Base-by-base conservation (phyloP, 345 rosid species). In the Gossypium ekmanianum region DNA sequence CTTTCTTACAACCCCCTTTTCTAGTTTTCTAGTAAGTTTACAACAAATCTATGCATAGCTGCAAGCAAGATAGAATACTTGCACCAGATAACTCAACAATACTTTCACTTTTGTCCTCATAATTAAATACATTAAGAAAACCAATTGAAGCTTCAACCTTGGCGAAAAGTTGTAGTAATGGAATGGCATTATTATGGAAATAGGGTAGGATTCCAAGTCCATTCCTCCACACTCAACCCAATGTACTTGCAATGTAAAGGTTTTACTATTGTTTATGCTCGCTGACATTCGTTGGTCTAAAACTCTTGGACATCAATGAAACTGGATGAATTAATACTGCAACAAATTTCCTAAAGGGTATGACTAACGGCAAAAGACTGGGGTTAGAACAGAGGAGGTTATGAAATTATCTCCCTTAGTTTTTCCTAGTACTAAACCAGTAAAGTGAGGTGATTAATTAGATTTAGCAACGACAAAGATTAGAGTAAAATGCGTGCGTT, bases 401-500 rank as follows among this genome's bases (percentile, higher is more conserved):
- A 34, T 34, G 41, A 34, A 61, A 61, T 27, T 13, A 61, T 13
- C n/a, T 8, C 41, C 41, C 41, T 34, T 4, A 34, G 4, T n/a
- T 2, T n/a, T 16, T n/a, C 9, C 22, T n/a, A 54, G 11, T 54
- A 12, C 18, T 4, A 24, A 26, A 59, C 39, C 12, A 59, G 17
- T 11, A 59, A n/a, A 45, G 2, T 10, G 50, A 45, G 12, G 1
- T 51, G 9, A 5, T 29, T 18, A 57, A 73, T 12, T 22, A 59
- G 64, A 59, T 59, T 59, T 13, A 47, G 24, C 18, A 34, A 58
- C 56, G 75, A 58, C 11, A 44, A 55, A 77, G 52, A 20, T 57
- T 56, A n/a, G 18, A 24, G 55, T 26, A 55, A 47, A 71, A 54
- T 43, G 73, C 29, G 83, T 73, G 63, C 16, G 12, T 22, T 47